phyloP scores from a whole-genome alignment of 495 filamentous ascomycete genomes.

The Clohesyomyces aquaticus region DNA sequence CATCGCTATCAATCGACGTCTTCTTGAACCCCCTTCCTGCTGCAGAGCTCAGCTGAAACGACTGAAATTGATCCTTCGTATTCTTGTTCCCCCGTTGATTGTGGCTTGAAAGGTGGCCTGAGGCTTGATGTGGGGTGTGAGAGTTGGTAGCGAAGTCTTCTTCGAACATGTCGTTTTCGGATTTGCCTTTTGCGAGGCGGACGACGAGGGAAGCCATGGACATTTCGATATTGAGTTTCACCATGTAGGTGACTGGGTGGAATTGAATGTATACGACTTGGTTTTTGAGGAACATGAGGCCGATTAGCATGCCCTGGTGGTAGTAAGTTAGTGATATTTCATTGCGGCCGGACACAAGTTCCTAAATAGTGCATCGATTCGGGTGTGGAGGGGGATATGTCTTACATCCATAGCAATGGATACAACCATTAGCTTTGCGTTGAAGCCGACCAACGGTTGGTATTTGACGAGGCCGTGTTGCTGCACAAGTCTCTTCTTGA shows the following conservation, averaged over 20 bases:
- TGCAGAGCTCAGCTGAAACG: neutral
- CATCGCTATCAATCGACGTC: neutral
- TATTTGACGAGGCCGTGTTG: slow-evolving; percentile 57
- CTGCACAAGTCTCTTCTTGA: slow-evolving; percentile 52
- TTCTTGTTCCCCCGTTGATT: neutral
- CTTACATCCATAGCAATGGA: slow-evolving; percentile 57
- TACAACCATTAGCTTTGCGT: slow-evolving; percentile 54
- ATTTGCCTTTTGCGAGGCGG: slow-evolving; percentile 31
- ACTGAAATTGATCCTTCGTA: slow-evolving; percentile 6
- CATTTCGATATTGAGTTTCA: slow-evolving; percentile 61
- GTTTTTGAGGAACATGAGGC: slow-evolving; percentile 46
- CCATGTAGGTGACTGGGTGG: slow-evolving; percentile 57
- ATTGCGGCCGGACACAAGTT: no score
- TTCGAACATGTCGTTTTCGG: slow-evolving; percentile 23
- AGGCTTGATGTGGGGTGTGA: neutral
- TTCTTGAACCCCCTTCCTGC: neutral
- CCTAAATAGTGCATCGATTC: no score
- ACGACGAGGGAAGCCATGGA: slow-evolving; percentile 56
- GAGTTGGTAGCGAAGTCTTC: neutral
- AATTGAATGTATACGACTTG: slow-evolving; percentile 56
- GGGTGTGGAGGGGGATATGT: neutral
- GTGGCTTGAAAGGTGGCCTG: neutral
- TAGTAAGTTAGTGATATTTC: slow-evolving; percentile 7
- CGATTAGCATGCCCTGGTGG: slow-evolving; percentile 43
- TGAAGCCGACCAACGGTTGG: slow-evolving; percentile 54